Base-by-base conservation (phyloP, 305 asterid species). In the Fraxinus albicans region DNA sequence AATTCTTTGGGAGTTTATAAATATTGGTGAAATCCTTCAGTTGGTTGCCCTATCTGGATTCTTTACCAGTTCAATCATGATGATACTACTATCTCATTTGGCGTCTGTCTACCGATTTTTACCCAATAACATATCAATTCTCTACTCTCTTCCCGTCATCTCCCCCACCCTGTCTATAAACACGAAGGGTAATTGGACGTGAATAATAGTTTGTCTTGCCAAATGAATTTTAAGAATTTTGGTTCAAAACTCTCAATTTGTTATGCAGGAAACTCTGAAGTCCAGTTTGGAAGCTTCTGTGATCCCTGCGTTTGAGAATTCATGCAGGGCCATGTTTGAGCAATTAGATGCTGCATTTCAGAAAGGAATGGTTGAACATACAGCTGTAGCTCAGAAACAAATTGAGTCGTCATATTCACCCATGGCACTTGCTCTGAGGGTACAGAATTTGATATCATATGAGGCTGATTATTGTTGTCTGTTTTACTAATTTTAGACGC, bases 291-390 rank as follows among this genome's bases (percentile, higher is more conserved):
- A 95, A 88, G 89, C 87, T 79, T 94, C 96, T 27, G 94, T 93
- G 44, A 44, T 95, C 83, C 99, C 99, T 78, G 96, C 95, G 35
- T 95, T 95, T 63, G 97, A 95, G 93, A 89, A 89, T 93, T 93
- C 98, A 17, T 92, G 99, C 90, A 86, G 93, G 90, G 85, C 94
- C 76, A 90, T 95, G 97, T 94, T 95, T 87, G 98, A 94, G 90
- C 98, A 92, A 89, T 94, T 95, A 73, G 98, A 95, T 86, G 86
- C 97, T 40, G 79, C 97, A 74, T 93, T 93, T 85, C 97, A 93
- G 83, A 95, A 95, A 88, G 99, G 99, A 80, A 88, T 95, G 93
- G 88, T 86, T 70, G 99, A 95, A 84, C 99, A 95, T 86, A 84
- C 90, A 35, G 80, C 92, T 77, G 89, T 90, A 25, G 92, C 90